Base-by-base conservation (phyloP, 345 rosid species). In the Hibiscus trionum region DNA sequence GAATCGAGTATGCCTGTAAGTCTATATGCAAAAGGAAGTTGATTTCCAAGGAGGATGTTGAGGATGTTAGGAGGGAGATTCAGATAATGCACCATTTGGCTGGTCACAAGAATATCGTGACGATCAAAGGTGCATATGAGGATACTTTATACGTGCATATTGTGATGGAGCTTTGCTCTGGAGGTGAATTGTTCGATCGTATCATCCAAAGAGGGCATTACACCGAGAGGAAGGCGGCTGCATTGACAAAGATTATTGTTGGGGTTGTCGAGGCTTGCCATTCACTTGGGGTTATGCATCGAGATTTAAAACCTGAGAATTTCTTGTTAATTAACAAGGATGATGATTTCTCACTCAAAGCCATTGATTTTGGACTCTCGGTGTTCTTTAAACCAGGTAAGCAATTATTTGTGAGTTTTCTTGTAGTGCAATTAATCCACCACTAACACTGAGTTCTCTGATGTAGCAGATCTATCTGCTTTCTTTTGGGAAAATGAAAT, bases 41-140 rank as follows among this genome's bases (percentile, higher is more conserved):
- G 84, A 85, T 94, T 61, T 84, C 97, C 66, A 94, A 81, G 80
- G 98, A 94, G 81, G 98, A 94, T 73, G 88, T 94, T 69, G 98
- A 91, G 73, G 98, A 91, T 76, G 97, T 94, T 61, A 80, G 97
- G 72, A 86, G 98, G 80, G 98, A 94, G 83, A 94, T 94, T 77
- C 97, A 91, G 86, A 94, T 91, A 85, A 94, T 94, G 98, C 98
- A 91, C 72, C 98, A 94, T 78, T 87, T 94, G 98, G 24, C 24
- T 21, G 24, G 24, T 21, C 24, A 21, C 24, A 21, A 21, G 24
- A 21, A 21, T 21, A 21, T 21, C 1, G 24, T 21, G 24, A 21
- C 24, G 24, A 21, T 21, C 24, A 21, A 21, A 21, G 24, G 24
- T 75, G 95, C 98, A 46, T 94, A 90, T 31, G 98, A 94, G 86